These are phyloP conservation scores for Heliamphora exappendiculata DNA, from an alignment of 148 eudicot species.

Conservation along the genomic window DNA sequence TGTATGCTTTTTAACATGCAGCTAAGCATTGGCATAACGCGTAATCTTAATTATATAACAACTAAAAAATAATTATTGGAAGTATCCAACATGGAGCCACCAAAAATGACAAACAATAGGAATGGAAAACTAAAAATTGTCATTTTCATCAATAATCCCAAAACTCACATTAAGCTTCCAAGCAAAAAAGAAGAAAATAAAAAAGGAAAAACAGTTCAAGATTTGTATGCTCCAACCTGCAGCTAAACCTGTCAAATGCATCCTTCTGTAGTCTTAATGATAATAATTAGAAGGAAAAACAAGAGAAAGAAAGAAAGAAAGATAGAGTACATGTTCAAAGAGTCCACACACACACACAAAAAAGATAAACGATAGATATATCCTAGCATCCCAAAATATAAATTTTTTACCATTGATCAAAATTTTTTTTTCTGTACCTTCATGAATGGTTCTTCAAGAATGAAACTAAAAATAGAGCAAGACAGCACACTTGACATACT, in stretches of 20 bases:
- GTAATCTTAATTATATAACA: background rate
- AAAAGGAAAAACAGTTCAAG: background rate
- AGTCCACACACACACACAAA: background rate
- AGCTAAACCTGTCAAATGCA: background rate
- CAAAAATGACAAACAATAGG: background rate
- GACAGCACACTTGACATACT: conserved; percentile 27
- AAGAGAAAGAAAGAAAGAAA: background rate
- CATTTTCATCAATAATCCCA: conserved; percentile 6
- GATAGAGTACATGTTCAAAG: background rate
- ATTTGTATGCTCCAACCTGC: background rate
- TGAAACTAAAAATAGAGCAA: background rate
- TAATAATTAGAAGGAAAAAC: background rate
- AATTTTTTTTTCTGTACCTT: background rate
- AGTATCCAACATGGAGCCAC: background rate
- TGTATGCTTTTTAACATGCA: background rate
- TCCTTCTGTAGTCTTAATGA: background rate
- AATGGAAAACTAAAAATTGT: background rate
- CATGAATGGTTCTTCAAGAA: background rate
- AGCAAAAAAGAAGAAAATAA: background rate
- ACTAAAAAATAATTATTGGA: background rate
- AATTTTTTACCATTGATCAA: background rate
- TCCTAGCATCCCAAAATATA: background rate
- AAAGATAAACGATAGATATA: background rate
- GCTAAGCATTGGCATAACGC: background rate
- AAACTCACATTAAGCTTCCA: background rate